A percentile compares a stretch with the other conserved stretches of the same genome.
phyloP scores from a whole-genome alignment of 768 basidiomycete species.

The Kwoniella sp. region DNA sequence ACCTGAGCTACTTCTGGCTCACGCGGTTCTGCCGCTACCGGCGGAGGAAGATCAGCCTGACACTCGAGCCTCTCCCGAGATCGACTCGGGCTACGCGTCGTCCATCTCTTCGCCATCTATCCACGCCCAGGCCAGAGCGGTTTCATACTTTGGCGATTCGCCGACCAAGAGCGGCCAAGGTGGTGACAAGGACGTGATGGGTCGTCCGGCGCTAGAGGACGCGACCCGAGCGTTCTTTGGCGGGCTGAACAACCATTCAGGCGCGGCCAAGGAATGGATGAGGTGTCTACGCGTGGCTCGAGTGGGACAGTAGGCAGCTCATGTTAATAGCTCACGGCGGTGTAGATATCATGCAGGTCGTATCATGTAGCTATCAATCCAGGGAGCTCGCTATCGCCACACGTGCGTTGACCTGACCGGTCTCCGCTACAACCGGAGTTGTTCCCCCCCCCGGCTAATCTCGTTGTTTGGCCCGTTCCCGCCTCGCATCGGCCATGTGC shows the following conservation, averaged over 20 bases:
- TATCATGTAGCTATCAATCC: too few relatives aligned
- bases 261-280: constrained; percentile 46
- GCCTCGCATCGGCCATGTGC: too few relatives aligned
- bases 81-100: constrained; percentile 36
- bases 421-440: too few relatives aligned
- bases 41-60: background rate
- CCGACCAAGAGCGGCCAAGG: background rate
- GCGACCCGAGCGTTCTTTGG: constrained; percentile 67
- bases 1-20: constrained; percentile 56
- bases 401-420: too few relatives aligned
- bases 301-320: constrained; percentile 5
- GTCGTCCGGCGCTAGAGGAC: constrained; percentile 47
- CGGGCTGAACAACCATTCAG: constrained; percentile 67
- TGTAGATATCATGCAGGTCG: too few relatives aligned
- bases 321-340: too few relatives aligned
- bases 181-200: constrained; percentile 9
- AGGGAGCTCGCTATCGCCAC: too few relatives aligned
- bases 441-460: too few relatives aligned
- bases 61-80: constrained; percentile 8
- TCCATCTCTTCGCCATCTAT: constrained; percentile 2
- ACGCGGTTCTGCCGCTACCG: constrained; percentile 50
- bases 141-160: too few relatives aligned
- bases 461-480: too few relatives aligned
- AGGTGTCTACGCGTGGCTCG: constrained; percentile 40
- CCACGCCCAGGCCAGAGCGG: background rate